phyloP scores from a whole-genome alignment of 2,329 filamentous ascomycete genomes.

The Penicillium verrucosum region DNA sequence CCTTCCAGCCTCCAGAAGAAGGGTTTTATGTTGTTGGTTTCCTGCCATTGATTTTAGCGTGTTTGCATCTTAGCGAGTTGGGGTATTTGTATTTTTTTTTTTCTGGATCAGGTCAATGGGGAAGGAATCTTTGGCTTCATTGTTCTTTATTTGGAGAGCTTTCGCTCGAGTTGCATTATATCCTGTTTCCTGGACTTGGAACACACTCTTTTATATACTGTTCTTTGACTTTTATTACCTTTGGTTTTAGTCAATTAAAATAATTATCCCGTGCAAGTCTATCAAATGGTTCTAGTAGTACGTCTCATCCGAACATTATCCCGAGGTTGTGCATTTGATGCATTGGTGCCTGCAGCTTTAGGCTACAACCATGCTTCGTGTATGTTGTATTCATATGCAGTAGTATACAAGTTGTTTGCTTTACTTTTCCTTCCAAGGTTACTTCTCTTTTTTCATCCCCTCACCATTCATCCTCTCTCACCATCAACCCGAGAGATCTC shows the following conservation, averaged over 20 bases:
- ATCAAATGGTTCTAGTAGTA: not conserved
- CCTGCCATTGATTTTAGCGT: not conserved
- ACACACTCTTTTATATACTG: not conserved
- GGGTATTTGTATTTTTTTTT: not conserved
- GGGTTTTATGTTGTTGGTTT: not conserved
- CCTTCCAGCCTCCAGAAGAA: not conserved
- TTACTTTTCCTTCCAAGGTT: too few species aligned
- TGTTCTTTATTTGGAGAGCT: not conserved
- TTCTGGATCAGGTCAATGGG: not conserved
- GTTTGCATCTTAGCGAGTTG: conserved; percentile 8
- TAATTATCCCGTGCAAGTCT: not conserved
- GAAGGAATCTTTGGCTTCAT: not conserved
- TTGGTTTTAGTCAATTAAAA: not conserved
- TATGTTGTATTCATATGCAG: too few species aligned
- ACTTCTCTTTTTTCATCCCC: too few species aligned
- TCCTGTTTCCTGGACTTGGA: not conserved
- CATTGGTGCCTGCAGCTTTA: not conserved
- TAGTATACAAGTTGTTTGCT: too few species aligned
- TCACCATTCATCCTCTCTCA: not conserved
- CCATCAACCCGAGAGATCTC: not conserved
- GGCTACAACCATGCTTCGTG: not conserved
- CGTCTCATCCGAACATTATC: not conserved
- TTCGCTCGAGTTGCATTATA: conserved; percentile 5
- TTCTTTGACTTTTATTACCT: not conserved
- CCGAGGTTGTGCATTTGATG: not conserved